Percentiles rank a stretch among this genome's conserved stretches.
These are phyloP conservation scores for Salvia miltiorrhiza DNA, from an alignment of 257 asterid species.

Conservation along the genomic window DNA sequence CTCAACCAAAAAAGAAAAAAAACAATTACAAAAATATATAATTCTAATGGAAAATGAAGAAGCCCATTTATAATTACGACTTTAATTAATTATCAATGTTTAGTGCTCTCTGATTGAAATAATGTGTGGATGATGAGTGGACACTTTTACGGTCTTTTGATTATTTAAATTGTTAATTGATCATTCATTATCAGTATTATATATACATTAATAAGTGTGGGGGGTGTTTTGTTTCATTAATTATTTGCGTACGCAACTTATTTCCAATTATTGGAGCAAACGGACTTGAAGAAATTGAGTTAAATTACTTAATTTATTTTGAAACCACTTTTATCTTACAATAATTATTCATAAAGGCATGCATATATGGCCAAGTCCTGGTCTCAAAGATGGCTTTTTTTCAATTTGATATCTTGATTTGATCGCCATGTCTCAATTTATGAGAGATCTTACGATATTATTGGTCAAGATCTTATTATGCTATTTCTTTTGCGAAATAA, in stretches of 20 bases:
- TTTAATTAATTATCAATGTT: conserved; percentile 7
- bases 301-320: background rate
- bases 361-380: background rate
- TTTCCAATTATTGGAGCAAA: background rate
- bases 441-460: background rate
- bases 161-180: conserved; percentile 5
- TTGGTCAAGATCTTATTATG: too few species aligned
- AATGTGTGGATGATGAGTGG: conserved; percentile 64
- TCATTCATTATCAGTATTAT: background rate
- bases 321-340: background rate
- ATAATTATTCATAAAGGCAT: background rate
- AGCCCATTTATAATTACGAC: background rate
- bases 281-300: background rate
- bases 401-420: background rate
- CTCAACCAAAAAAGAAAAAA: background rate
- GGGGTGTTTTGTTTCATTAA: background rate
- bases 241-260: background rate
- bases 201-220: background rate
- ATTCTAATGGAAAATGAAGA: background rate
- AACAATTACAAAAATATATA: too few species aligned
- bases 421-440: too few species aligned
- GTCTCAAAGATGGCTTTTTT: background rate
- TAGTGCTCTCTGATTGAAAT: conserved; percentile 59
- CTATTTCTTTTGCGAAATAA: too few species aligned
- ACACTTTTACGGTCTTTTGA: conserved; percentile 32